A percentile compares a stretch with the other conserved stretches of the same genome.
Evolutionary conservation across 257 asterid species (phyloP).

Genomic region (Catharanthus roseus): DNA sequence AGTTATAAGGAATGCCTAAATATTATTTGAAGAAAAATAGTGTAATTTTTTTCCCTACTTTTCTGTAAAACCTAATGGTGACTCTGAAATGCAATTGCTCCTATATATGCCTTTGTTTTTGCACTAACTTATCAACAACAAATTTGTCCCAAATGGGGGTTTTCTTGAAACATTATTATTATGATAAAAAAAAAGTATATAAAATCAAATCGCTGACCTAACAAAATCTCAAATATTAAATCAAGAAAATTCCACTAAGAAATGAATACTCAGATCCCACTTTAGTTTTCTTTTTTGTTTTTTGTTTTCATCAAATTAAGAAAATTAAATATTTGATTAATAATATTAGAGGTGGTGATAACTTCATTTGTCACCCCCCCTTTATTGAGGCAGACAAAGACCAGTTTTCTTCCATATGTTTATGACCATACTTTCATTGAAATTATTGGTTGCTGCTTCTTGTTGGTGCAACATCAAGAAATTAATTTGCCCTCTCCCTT

Average conservation of each 20-base stretch:
- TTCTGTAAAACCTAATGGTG: constrained; percentile 12
- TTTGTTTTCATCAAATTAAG: constrained; percentile 7
- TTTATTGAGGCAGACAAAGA: constrained; percentile 24
- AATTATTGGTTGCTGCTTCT: constrained; percentile 24
- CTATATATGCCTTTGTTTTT: constrained; percentile 6
- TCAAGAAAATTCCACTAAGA: background rate
- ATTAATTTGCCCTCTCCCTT: no score
- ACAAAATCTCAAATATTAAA: background rate
- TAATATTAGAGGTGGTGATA: background rate
- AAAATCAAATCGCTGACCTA: background rate
- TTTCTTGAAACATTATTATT: background rate
- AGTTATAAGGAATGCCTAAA: background rate
- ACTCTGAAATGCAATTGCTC: constrained; percentile 29
- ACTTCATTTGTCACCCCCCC: background rate
- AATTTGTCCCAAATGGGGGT: no score
- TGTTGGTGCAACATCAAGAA: constrained; percentile 4
- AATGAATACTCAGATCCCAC: constrained; percentile 26
- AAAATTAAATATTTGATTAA: constrained; percentile 2
- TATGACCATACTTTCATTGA: constrained; percentile 10
- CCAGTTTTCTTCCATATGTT: constrained; percentile 11
- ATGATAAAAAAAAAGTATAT: no score
- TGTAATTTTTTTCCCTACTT: background rate
- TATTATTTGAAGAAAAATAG: no score
- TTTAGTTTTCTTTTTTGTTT: background rate
- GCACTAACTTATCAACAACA: constrained; percentile 20